Evolutionary conservation across 2,329 filamentous ascomycete species (phyloP).

Genomic region (Spiromastix sp.): DNA sequence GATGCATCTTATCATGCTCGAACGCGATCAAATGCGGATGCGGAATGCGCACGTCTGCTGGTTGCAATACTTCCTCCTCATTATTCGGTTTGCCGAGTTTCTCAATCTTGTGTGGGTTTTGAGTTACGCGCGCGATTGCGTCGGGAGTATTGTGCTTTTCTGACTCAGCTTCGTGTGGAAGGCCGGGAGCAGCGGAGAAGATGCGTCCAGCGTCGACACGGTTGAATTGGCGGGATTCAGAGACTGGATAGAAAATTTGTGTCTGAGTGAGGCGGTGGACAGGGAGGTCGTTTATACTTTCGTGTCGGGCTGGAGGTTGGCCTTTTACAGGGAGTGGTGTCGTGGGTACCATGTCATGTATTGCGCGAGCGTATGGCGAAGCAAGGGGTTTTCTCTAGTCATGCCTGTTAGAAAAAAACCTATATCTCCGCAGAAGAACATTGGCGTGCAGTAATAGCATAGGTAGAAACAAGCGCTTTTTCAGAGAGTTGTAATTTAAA

Average conservation of each 20-base stretch:
- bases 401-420: slow-evolving; percentile 14
- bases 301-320: slow-evolving; percentile 38
- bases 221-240: slow-evolving; percentile 55
- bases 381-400: slow-evolving; percentile 65
- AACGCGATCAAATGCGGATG: slow-evolving; percentile 48
- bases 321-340: slow-evolving; percentile 38
- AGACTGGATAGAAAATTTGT: slow-evolving; percentile 52
- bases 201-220: slow-evolving; percentile 54
- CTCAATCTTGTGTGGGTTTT: slow-evolving; percentile 27
- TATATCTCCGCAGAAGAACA: slow-evolving; percentile 6
- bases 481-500: slow-evolving; percentile 69
- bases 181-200: slow-evolving; percentile 39
- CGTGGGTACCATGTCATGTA: slow-evolving; percentile 69
- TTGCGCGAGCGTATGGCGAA: slow-evolving; percentile 62
- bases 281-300: slow-evolving; percentile 55
- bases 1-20: slow-evolving; percentile 34
- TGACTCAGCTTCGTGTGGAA: slow-evolving; percentile 16
- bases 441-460: slow-evolving; percentile 5
- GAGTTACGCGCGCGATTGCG: slow-evolving; percentile 19
- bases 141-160: slow-evolving; percentile 23
- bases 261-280: slow-evolving; percentile 45
- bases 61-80: slow-evolving; percentile 43
- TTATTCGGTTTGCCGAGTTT: slow-evolving; percentile 32
- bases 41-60: slow-evolving; percentile 53
- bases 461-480: slow-evolving; percentile 11